Conservation (phyloP, 225 moss, liverwort and hornwort species). For the Marchantia polymorpha region DNA sequence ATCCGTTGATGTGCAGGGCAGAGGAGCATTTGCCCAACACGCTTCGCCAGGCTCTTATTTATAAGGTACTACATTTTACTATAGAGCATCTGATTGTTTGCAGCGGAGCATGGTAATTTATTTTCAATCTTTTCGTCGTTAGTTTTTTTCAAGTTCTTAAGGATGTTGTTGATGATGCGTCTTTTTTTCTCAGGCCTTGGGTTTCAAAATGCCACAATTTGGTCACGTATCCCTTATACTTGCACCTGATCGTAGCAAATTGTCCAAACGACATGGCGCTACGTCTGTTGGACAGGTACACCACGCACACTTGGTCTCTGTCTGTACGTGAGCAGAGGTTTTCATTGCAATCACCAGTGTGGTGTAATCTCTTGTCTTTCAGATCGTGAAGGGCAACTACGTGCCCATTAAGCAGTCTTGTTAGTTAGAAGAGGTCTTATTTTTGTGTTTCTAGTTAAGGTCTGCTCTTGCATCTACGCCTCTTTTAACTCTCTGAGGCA, state of each 20-base stretch:
- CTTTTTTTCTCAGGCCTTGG: conserved; percentile 64
- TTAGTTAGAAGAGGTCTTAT: background rate
- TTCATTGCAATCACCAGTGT: too few species aligned
- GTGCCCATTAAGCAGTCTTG: background rate
- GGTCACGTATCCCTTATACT: conserved; percentile 95
- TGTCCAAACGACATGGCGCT: conserved; percentile 95
- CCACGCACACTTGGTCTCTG: background rate
- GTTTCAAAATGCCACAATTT: conserved; percentile 90
- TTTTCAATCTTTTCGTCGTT: background rate
- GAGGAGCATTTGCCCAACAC: conserved; percentile 99
- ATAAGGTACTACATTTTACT: conserved; percentile 45
- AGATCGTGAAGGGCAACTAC: background rate
- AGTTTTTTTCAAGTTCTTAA: background rate
- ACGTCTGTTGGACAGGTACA: conserved; percentile 91
- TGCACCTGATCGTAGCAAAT: conserved; percentile 97
- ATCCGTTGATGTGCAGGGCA: conserved; percentile 59
- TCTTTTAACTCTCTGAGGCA: background rate
- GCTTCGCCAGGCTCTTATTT: conserved; percentile 90
- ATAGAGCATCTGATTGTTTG: background rate
- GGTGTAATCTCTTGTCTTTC: background rate
- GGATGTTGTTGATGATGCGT: background rate
- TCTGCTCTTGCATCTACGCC: background rate
- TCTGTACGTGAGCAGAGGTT: background rate
- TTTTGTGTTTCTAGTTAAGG: background rate
- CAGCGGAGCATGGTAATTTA: background rate